These are phyloP conservation scores for Lathyrus sativus DNA, from an alignment of 306 rosid species.

Conservation along the genomic window DNA sequence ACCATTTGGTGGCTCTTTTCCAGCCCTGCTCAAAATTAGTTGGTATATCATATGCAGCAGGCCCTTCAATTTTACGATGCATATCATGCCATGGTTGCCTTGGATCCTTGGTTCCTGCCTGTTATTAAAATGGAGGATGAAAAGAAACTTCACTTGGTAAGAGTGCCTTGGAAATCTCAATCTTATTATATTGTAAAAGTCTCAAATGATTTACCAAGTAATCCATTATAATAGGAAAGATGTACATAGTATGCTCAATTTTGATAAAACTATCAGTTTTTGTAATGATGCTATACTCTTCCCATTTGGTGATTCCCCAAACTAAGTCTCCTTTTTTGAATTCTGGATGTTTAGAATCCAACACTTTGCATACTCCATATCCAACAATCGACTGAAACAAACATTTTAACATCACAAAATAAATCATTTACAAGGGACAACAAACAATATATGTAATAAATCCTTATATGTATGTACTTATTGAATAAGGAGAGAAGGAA, in stretches of 20 bases:
- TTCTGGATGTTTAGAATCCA: conserved; percentile 49
- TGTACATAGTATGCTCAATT: conserved; percentile 48
- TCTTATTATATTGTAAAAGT: too few relatives aligned
- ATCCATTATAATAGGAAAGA: conserved; percentile 48
- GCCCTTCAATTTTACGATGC: too few relatives aligned
- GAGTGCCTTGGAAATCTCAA: too few relatives aligned
- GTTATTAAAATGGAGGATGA: too few relatives aligned
- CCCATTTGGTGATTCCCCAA: conserved; percentile 57
- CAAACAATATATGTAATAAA: neutral
- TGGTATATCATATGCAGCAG: too few relatives aligned
- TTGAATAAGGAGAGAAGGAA: conserved; percentile 50
- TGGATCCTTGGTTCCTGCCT: too few relatives aligned
- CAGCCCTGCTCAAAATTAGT: too few relatives aligned
- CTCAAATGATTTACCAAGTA: conserved; percentile 35
- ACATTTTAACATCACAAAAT: conserved; percentile 9
- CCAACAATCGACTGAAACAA: conserved; percentile 42
- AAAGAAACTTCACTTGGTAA: too few relatives aligned
- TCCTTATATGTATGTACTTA: conserved; percentile 23
- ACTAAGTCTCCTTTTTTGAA: conserved; percentile 43
- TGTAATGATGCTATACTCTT: conserved; percentile 48
- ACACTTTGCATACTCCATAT: conserved; percentile 48
- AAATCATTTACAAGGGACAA: neutral
- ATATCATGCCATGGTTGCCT: too few relatives aligned
- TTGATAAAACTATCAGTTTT: conserved; percentile 41
- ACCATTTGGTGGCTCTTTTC: too few relatives aligned